These are phyloP conservation scores for Pseudovirgaria hyperparasitica DNA, from an alignment of 2,329 filamentous ascomycete species.

Conservation along the genomic window DNA sequence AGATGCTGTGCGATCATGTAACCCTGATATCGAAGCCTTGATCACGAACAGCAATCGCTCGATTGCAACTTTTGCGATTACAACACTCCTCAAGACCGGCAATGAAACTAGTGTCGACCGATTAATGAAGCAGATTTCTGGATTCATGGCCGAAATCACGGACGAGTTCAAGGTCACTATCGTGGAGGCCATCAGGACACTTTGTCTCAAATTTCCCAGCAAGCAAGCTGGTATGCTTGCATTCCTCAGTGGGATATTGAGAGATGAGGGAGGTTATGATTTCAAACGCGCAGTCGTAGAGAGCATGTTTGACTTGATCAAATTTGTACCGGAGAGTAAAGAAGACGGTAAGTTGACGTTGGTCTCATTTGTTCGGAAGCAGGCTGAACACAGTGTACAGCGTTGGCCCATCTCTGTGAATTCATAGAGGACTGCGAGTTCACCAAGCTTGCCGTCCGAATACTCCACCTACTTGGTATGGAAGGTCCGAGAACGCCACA, in stretches of 20 bases:
- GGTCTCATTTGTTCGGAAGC: not conserved
- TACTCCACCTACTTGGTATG: conserved; percentile 83
- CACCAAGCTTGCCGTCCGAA: conserved; percentile 90
- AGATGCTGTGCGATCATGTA: conserved; percentile 80
- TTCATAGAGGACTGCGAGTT: conserved; percentile 99
- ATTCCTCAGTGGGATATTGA: conserved; percentile 91
- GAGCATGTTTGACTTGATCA: conserved; percentile 98
- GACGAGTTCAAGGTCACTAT: conserved; percentile 99
- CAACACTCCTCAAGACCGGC: conserved; percentile 92
- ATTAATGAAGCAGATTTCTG: conserved; percentile 95
- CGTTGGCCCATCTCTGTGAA: conserved; percentile 89
- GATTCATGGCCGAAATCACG: conserved; percentile 97
- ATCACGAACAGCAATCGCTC: conserved; percentile 96
- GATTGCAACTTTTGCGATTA: conserved; percentile 96
- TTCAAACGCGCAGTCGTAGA: conserved; percentile 97
- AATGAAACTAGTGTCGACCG: conserved; percentile 96
- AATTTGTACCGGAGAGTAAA: conserved; percentile 84
- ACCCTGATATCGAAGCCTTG: conserved; percentile 91
- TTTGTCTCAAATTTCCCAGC: conserved; percentile 94
- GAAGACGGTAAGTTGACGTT: conserved; percentile 41
- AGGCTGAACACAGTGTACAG: conserved; percentile 32
- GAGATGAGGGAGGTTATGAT: conserved; percentile 94
- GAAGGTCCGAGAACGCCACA: conserved; percentile 93
- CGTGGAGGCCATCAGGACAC: conserved; percentile 89
- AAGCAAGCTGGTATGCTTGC: conserved; percentile 97